A percentile compares a stretch with the other conserved stretches of the same genome.
These are phyloP conservation scores for Raddia distichophylla DNA, from an alignment of 176 grass and related monocot genomes.

Conservation along the genomic window DNA sequence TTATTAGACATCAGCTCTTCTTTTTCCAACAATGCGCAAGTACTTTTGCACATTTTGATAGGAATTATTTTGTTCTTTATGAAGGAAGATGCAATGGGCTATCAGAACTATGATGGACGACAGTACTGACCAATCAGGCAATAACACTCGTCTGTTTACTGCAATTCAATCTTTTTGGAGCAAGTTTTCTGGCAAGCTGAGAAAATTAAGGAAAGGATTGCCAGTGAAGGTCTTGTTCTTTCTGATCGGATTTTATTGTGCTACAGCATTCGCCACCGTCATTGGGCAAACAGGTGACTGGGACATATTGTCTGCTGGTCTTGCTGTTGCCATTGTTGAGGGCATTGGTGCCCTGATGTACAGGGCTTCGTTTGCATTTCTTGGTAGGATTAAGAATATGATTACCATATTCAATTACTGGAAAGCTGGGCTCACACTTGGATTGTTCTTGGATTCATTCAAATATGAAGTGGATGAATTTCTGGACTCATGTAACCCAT, in stretches of 20 bases:
- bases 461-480: conserved; percentile 77
- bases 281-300: conserved; percentile 96
- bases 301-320: conserved; percentile 92
- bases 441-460: conserved; percentile 87
- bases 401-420: conserved; percentile 88
- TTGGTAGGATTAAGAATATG: conserved; percentile 65
- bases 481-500: conserved; percentile 74
- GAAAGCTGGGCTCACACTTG: conserved; percentile 92
- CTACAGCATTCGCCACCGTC: conserved; percentile 88
- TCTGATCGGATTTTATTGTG: conserved; percentile 87
- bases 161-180: conserved; percentile 53
- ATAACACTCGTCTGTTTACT: conserved; percentile 63
- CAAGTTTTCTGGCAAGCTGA: conserved; percentile 52
- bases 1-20: not conserved
- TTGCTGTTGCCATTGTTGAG: conserved; percentile 84
- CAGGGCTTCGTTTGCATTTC: conserved; percentile 54
- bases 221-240: conserved; percentile 81
- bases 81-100: conserved; percentile 43
- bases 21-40: not conserved
- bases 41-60: not conserved
- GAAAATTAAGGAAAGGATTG: conserved; percentile 57
- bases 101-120: conserved; percentile 53
- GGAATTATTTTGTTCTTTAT: not conserved
- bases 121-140: conserved; percentile 43
- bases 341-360: conserved; percentile 94